Base-by-base conservation (phyloP, 129 eudicot genomes). In the Lonicera japonica region DNA sequence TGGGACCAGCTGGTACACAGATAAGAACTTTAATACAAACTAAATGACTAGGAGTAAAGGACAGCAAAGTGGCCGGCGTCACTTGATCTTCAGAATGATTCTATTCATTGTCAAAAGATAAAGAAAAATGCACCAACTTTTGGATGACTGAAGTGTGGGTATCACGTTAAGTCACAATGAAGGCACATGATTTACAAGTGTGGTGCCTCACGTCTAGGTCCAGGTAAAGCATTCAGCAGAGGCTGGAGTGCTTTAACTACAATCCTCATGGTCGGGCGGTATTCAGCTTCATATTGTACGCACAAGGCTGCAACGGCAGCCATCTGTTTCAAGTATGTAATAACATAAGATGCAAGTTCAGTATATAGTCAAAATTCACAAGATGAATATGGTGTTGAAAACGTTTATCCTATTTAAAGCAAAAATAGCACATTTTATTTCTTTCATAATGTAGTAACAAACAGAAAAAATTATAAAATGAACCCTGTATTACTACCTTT, bases 291-390 rank as follows among this genome's bases (percentile, higher is more conserved):
- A 52, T 89, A 86, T 68, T 89, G 95, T 82, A 89, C 90, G 51
- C 97, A 89, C 72, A 90, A 82, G 21, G 95, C 92, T 25, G 97
- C 97, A 62, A 90, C 97, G 0, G 97, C 97, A n/a, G 97, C 97
- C 97, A 90, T 86, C 90, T 83, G 75, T 51, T 66, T 13, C 56
- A 46, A 55, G 64, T 51, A 23, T 50, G 60, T 10, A 48, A 15
- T 13, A 43, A 43, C 5, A 15, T n/a, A 17, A 13, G 8, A n/a
- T n/a, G n/a, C n/a, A n/a, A n/a, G 14, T n/a, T n/a, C n/a, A n/a
- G n/a, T 20, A 15, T 4, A n/a, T 16, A 3, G 13, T 6, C 8
- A 45, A 47, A 6, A 8, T 14, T 22, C 22, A n/a, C n/a, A n/a
- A n/a, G n/a, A n/a, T 5, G 29, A n/a, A 62, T 22, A 16, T 62